phyloP scores from a whole-genome alignment of 1,284 basidiomycete genomes.

The Mrakiaceae sp. region DNA sequence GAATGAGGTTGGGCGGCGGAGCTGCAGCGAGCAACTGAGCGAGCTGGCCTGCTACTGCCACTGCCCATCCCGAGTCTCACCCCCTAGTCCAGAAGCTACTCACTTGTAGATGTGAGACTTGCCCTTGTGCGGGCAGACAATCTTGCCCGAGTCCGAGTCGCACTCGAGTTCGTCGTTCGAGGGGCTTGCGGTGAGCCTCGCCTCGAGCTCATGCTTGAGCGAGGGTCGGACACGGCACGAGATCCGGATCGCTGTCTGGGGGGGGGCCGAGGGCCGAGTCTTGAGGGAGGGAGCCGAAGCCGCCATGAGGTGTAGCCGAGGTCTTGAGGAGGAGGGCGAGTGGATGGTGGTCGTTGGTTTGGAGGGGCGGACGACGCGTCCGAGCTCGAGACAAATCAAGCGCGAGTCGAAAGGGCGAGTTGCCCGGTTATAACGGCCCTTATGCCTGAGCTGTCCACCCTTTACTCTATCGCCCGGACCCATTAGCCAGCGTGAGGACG shows the following conservation, averaged over 20 bases:
- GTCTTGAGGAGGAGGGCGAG: too few species aligned
- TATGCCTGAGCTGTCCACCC: too few species aligned
- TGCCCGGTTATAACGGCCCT: too few species aligned
- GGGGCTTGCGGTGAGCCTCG: not conserved
- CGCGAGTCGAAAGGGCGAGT: too few species aligned
- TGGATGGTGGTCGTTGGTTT: too few species aligned
- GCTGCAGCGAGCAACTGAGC: not conserved
- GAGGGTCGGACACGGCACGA: constrained; percentile 9
- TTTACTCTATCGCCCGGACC: too few species aligned
- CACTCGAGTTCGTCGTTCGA: constrained; percentile 10
- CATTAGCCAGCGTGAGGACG: too few species aligned
- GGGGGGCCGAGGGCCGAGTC: not conserved
- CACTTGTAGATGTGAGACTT: constrained; percentile 9
- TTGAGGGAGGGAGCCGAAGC: too few species aligned
- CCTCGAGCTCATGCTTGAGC: constrained; percentile 5
- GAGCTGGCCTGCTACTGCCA: not conserved
- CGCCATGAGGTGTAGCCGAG: too few species aligned
- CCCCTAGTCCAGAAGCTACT: not conserved
- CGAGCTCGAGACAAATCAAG: too few species aligned
- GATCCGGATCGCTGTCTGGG: constrained; percentile 4
- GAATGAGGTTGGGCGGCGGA: too few species aligned
- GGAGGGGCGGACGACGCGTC: too few species aligned
- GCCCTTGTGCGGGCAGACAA: constrained; percentile 5
- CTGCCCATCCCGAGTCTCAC: not conserved
- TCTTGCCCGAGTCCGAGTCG: not conserved